A percentile compares a stretch with the other conserved stretches of the same genome.
These are phyloP conservation scores for Aspergillus oerlinghausenensis DNA, from an alignment of 2,329 filamentous ascomycete genomes.

Conservation along the genomic window DNA sequence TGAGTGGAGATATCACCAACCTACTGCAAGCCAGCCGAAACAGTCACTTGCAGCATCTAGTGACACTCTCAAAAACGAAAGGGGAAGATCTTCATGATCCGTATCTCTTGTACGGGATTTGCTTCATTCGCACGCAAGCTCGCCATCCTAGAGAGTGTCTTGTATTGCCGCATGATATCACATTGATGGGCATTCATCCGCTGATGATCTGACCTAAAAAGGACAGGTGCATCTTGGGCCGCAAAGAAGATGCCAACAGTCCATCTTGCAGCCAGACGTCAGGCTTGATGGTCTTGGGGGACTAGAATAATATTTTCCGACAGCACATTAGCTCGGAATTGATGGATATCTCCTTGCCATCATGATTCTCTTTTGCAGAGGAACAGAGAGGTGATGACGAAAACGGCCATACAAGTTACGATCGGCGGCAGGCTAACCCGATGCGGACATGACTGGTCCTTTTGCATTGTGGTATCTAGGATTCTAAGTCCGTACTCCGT, in stretches of 20 bases:
- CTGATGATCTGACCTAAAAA: background rate
- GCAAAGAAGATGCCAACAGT: background rate
- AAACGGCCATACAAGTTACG: background rate
- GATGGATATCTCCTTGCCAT: background rate
- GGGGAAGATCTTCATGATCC: background rate
- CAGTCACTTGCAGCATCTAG: background rate
- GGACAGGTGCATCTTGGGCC: background rate
- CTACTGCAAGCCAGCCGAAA: background rate
- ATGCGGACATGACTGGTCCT: background rate
- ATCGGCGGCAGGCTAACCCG: background rate
- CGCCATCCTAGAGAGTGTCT: background rate
- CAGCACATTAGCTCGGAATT: background rate
- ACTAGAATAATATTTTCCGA: background rate
- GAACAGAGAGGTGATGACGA: background rate
- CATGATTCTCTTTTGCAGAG: background rate
- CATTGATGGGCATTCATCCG: background rate
- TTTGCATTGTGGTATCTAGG: background rate
- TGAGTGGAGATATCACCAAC: background rate
- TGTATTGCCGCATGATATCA: background rate
- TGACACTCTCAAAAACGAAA: background rate
- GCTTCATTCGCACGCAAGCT: background rate
- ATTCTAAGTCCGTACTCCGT: background rate
- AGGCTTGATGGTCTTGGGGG: background rate
- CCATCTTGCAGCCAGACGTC: background rate
- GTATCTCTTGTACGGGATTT: background rate